Conservation (phyloP, 1,284 basidiomycete species). For the Heliocybe sulcata region DNA sequence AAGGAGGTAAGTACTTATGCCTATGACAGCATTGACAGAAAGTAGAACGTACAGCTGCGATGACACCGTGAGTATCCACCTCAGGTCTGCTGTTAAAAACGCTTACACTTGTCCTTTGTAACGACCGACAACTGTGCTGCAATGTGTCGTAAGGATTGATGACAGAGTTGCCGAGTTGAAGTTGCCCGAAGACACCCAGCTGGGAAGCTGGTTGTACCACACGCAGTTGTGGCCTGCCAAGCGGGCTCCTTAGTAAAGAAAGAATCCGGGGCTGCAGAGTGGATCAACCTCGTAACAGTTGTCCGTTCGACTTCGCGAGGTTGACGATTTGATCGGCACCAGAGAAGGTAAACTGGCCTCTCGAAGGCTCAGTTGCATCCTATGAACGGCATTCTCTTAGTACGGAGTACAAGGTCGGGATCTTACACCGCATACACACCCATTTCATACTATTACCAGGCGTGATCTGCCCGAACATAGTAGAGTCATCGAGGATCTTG, state of each 20-base stretch:
- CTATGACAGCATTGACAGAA: conserved; percentile 10
- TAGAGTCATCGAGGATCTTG: conserved; percentile 30
- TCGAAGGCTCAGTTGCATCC: conserved; percentile 45
- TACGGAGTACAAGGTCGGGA: no score
- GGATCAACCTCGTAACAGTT: conserved; percentile 30
- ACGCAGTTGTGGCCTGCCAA: conserved; percentile 37
- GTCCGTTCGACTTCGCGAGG: conserved; percentile 35
- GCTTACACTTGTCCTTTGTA: conserved; percentile 44
- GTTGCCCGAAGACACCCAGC: conserved; percentile 38
- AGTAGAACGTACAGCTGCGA: no score
- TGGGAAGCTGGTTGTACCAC: conserved; percentile 48
- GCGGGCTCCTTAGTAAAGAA: neutral
- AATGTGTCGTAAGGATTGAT: conserved; percentile 37
- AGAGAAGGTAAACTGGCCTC: conserved; percentile 38
- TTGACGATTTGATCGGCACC: conserved; percentile 38
- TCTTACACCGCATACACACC: no score
- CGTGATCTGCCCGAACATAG: conserved; percentile 43
- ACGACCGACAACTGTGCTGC: conserved; percentile 36
- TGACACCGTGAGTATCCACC: neutral
- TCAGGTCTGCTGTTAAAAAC: neutral
- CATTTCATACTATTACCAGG: conserved; percentile 53
- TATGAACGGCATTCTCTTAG: conserved; percentile 41
- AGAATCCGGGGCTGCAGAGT: conserved; percentile 2
- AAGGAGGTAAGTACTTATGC: conserved; percentile 14
- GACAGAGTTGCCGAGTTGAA: conserved; percentile 36